Evolutionary conservation across 75 land plant species (phyloP).

Genomic region (Cryptomeria japonica): DNA sequence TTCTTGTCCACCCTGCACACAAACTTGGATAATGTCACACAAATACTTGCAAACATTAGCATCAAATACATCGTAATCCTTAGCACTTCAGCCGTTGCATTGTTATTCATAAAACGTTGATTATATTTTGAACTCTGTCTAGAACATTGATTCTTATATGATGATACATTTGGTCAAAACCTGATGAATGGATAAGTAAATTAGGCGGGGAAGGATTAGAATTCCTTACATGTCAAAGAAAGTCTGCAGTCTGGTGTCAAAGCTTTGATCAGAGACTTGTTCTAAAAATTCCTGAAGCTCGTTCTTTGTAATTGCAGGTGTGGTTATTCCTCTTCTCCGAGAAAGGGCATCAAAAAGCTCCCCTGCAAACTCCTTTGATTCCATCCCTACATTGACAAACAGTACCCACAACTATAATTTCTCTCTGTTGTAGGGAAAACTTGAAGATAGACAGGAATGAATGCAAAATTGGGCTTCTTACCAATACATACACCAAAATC

Average conservation of each 20-base stretch:
- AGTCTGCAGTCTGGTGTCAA: conserved; percentile 74
- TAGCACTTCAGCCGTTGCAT: not conserved
- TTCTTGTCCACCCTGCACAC: conserved; percentile 60
- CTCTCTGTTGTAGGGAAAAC: conserved; percentile 4
- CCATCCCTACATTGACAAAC: conserved; percentile 62
- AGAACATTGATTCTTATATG: not conserved
- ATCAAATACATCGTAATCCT: not conserved
- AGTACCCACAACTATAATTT: not conserved
- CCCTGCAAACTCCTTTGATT: conserved; percentile 81
- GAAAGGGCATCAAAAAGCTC: conserved; percentile 73
- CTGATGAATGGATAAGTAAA: not conserved
- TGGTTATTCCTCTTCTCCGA: conserved; percentile 46
- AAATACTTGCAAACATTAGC: not conserved
- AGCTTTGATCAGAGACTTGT: conserved; percentile 69
- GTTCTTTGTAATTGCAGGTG: conserved; percentile 37
- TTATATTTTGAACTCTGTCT: not conserved
- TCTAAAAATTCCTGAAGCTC: conserved; percentile 71
- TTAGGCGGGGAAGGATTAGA: not conserved
- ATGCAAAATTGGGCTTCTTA: conserved; percentile 12
- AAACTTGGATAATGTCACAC: not conserved
- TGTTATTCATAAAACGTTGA: not conserved
- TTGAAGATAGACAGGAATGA: not conserved
- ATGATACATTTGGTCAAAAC: not conserved
- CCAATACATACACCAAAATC: conserved; percentile 84
- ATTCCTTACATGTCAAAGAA: conserved; percentile 80